Evolutionary conservation across 2,329 filamentous ascomycete species (phyloP), one percentile per base, ranked within the genome.

Genomic region (Pseudogymnoascus sp.): DNA sequence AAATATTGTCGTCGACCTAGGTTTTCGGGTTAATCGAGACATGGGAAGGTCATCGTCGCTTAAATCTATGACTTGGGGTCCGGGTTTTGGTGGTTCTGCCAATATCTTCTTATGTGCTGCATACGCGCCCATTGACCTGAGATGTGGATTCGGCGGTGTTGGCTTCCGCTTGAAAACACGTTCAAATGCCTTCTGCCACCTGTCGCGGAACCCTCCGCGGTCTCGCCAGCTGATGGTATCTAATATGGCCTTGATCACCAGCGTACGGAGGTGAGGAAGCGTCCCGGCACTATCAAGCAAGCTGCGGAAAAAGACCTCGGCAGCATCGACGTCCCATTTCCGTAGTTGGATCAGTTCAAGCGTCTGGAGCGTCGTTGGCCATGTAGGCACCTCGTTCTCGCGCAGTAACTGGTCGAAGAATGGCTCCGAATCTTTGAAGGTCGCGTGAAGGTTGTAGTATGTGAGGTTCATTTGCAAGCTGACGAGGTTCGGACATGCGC

Each of bases 311-410:
- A 97, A 90, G 64, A 85, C 86, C 69, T 90, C 85, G 0, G 91
- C 91, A 0, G 86, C 84, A 36, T 83, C 80, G 0, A 84, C 81
- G 11, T 82, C 82, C 86, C 89, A 93, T 67, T 91, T 88, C 37
- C 90, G 85, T 65, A 96, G 81, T 66, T 95, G 87, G 44, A 88
- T 82, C 63, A 97, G 80, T 71, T 93, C 88, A 53, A 97, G 80
- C 2, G 81, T 79, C 61, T 86, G 85, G 1, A 97, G 79, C 4
- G 81, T 86, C 4, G 79, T 72, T 1, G 93, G 93, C 93, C 93
- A 97, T 0, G 81, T 84, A 0, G 93, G 93, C 4, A 88, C 75
- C 66, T 96, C 84, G 16, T 80, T 78, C 10, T 80, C 77, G 1
- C 75, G 74, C n/a, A 96, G 77, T 1, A 93, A 81, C 18, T 83